These are phyloP conservation scores for Puccinia triticina DNA, from an alignment of 1,284 basidiomycete species.

Conservation along the genomic window DNA sequence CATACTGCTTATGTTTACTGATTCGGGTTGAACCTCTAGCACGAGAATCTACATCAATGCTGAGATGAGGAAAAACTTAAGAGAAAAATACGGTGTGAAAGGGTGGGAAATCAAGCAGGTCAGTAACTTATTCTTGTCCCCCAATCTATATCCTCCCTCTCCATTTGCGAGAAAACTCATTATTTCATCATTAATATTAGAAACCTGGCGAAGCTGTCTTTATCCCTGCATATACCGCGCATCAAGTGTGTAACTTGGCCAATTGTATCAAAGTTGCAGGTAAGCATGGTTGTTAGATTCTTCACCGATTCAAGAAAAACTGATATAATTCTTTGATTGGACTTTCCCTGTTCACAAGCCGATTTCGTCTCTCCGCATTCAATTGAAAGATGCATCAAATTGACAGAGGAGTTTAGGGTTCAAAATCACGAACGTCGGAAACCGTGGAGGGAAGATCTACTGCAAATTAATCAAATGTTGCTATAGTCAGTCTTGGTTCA, in stretches of 20 bases:
- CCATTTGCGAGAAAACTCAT: neutral
- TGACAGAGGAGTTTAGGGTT: constrained; percentile 40
- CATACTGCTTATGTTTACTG: neutral
- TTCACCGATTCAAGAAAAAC: neutral
- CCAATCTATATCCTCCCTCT: neutral
- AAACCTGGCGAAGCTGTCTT: constrained; percentile 57
- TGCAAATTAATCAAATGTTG: constrained; percentile 51
- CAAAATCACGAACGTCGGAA: constrained; percentile 39
- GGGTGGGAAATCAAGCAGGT: constrained; percentile 56
- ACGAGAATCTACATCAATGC: constrained; percentile 56
- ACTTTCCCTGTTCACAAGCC: constrained; percentile 8
- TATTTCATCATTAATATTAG: constrained; percentile 43
- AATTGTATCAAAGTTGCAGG: constrained; percentile 59
- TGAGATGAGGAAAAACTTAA: constrained; percentile 54
- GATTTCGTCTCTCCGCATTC: constrained; percentile 47
- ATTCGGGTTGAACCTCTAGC: constrained; percentile 1
- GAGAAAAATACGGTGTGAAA: constrained; percentile 54
- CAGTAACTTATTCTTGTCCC: neutral
- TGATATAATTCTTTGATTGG: neutral
- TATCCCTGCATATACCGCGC: constrained; percentile 58
- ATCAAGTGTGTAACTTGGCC: constrained; percentile 58
- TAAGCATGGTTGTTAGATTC: constrained; percentile 2
- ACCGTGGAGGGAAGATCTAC: constrained; percentile 47
- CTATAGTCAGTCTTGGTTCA: constrained; percentile 30
- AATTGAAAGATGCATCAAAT: constrained; percentile 38